Evolutionary conservation across 2,329 filamentous ascomycete genomes (phyloP).

Genomic region (Neonectria coccinea): DNA sequence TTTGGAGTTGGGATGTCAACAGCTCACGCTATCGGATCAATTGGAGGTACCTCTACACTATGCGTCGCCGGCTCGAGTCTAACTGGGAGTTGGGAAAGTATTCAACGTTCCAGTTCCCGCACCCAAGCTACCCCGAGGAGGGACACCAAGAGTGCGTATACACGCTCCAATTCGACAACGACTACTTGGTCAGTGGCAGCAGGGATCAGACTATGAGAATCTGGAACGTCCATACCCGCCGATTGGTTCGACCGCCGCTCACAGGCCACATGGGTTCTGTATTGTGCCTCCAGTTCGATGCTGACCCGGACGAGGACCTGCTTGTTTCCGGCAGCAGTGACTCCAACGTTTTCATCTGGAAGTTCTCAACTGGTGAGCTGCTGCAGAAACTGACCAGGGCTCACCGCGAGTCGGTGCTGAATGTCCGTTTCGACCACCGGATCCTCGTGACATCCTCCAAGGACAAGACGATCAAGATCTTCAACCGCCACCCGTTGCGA

Average conservation of each 20-base stretch:
- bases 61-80: conserved; percentile 84
- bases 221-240: conserved; percentile 87
- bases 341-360: conserved; percentile 90
- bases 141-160: conserved; percentile 95
- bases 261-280: conserved; percentile 86
- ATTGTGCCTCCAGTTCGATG: conserved; percentile 94
- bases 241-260: conserved; percentile 80
- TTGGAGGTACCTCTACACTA: conserved; percentile 93
- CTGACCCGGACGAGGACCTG: conserved; percentile 85
- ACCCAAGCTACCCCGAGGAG: conserved; percentile 82
- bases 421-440: conserved; percentile 90
- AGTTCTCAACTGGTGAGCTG: conserved; percentile 88
- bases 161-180: conserved; percentile 87
- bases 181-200: conserved; percentile 92
- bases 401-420: conserved; percentile 91
- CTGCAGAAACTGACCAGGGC: conserved; percentile 81
- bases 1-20: conserved; percentile 64
- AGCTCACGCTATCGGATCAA: conserved; percentile 75
- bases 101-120: conserved; percentile 89
- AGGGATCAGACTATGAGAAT: conserved; percentile 88
- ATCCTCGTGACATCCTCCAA: conserved; percentile 98
- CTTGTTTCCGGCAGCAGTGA: conserved; percentile 98
- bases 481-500: conserved; percentile 80
- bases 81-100: conserved; percentile 91
- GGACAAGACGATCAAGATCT: conserved; percentile 96